Percentiles rank a stretch among this genome's conserved stretches.
These are phyloP conservation scores for Ophiostoma montium DNA, from an alignment of 2,329 filamentous ascomycete species.

Conservation along the genomic window DNA sequence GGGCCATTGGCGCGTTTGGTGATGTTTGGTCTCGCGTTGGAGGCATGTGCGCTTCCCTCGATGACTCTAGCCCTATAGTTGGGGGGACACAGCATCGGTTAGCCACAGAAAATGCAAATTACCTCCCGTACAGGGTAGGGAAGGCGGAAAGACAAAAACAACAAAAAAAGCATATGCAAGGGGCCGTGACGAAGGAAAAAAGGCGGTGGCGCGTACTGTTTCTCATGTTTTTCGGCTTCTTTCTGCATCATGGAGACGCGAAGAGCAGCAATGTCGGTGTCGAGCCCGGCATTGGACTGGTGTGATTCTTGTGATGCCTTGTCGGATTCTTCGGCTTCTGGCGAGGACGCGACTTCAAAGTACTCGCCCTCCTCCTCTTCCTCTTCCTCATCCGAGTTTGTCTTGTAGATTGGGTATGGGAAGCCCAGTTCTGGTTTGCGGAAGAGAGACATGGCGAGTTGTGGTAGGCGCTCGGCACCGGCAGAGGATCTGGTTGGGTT, in stretches of 20 bases:
- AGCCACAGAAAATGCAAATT: constrained; percentile 9
- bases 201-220: constrained; percentile 24
- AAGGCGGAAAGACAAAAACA: background rate
- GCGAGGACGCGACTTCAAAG: constrained; percentile 11
- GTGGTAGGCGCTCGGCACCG: constrained; percentile 33
- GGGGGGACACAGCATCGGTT: constrained; percentile 12
- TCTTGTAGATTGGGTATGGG: constrained; percentile 10
- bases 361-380: constrained; percentile 12
- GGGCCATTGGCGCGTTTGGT: constrained; percentile 13
- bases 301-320: constrained; percentile 3
- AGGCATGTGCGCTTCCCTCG: constrained; percentile 16
- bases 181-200: background rate
- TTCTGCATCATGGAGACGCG: constrained; percentile 30
- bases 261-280: constrained; percentile 36
- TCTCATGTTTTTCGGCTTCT: constrained; percentile 30
- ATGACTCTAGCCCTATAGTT: constrained; percentile 24
- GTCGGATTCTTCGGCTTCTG: constrained; percentile 11
- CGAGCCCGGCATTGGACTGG: constrained; percentile 24
- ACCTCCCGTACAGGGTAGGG: background rate
- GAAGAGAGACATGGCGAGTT: constrained; percentile 37
- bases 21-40: constrained; percentile 4
- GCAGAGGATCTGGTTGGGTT: constrained; percentile 33
- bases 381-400: constrained; percentile 12
- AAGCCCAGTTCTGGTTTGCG: constrained; percentile 23
- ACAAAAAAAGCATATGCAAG: background rate